Evolutionary conservation across 2,329 filamentous ascomycete genomes (phyloP), one percentile per base, ranked within the genome.

Genomic region (Aaosphaeria pasadenensis): DNA sequence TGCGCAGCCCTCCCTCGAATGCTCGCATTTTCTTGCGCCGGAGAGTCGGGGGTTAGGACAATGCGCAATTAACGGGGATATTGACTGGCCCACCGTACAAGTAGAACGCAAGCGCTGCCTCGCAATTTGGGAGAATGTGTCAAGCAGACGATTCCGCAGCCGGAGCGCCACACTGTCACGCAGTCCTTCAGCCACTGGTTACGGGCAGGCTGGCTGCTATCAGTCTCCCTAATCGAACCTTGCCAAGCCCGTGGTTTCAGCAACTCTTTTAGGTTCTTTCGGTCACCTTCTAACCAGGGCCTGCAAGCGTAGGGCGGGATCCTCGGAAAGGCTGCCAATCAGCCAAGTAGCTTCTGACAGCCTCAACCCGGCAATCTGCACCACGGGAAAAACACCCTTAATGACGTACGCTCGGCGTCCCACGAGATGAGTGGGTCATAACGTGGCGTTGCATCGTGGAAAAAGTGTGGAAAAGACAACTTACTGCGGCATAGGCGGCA

Each of bases 341-440:
- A 47, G 49, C 49, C 51, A 52, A 55, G 53, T 51, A 40, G 41
- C 46, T 47, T 57, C 52, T 66, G 54, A 59, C 60, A 64, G 55
- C 58, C 57, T 39, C 60, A 60, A 52, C 58, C 57, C 59, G 56
- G 58, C 57, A 65, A 62, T 64, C 58, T 64, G 58, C 59, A 51
- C 43, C 60, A 56, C 61, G 61, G 62, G 57, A 66, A 51, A 49
- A 47, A 52, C 45, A 44, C 60, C 56, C 53, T 56, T 59, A 47
- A 69, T 69, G 66, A 69, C 66, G 66, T 68, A 65, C 54, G 39
- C 53, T 52, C 52, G 49, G 52, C 6, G 44, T 55, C 55, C 65
- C 64, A 67, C 63, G 63, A 68, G 62, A 66, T 52, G 54, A 55
- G 64, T 69, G 66, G 66, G 59, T 59, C 64, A 50, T 45, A 66